Base-by-base conservation (phyloP, 495 filamentous ascomycete species). In the Cercophora scortea region DNA sequence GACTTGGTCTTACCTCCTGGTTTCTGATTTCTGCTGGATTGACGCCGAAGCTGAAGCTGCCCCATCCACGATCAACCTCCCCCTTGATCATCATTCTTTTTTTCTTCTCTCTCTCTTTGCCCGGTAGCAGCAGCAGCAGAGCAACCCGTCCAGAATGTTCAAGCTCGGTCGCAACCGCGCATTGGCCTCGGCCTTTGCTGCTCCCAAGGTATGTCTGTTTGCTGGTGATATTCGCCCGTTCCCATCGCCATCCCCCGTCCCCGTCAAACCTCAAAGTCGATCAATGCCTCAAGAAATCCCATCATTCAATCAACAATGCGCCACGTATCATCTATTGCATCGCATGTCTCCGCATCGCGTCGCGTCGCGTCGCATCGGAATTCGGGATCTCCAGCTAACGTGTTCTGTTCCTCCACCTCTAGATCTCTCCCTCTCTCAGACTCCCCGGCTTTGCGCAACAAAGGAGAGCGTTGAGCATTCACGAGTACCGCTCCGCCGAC, bases 401-500 rank as follows among this genome's bases (percentile, higher is more conserved):
- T 40, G 10, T 45, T 43, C 32, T 39, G n/a, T 36, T 8, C 16
- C 32, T 19, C 1, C 41, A 25, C 13, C 58, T 52, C 13, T 65
- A 69, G 55, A 54, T 69, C 51, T 58, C 71, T 33, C 71, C 73
- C 60, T 60, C 70, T 48, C 47, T 64, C 62, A 71, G 73, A 67
- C 62, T 73, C 54, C 65, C 69, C 47, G 65, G 69, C 53, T 39
- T 73, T 45, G 67, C 71, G 42, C 74, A 75, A 66, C 92, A 66
- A 62, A 54, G 84, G 75, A 84, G 93, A 69, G 84, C 85, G 58
- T 82, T 98, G 59, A 91, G 89, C 56, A 95, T 97, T 60, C 93
- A 98, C 77, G 93, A 98, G 74, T 96, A 96, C 77, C 83, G 90
- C 63, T 95, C 93, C 46, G 89, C 90, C 59, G 84, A 87, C 56